Evolutionary conservation across 2,329 filamentous ascomycete species (phyloP).

Genomic region (Pyricularia sp.): DNA sequence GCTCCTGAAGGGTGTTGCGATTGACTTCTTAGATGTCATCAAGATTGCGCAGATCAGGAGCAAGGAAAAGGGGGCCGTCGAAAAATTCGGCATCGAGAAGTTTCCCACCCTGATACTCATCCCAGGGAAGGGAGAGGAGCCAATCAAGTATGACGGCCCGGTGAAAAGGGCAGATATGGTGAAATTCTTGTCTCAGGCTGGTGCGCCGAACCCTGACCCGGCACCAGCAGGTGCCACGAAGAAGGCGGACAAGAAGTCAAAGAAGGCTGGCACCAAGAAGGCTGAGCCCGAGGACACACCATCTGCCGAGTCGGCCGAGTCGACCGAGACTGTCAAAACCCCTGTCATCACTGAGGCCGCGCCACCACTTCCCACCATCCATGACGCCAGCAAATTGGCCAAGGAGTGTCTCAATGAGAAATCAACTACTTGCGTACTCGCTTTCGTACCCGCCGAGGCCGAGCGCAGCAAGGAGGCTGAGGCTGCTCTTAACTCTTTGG

Average conservation of each 20-base stretch:
- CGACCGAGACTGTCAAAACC: constrained; percentile 26
- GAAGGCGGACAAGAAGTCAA: constrained; percentile 30
- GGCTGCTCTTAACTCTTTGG: constrained; percentile 49
- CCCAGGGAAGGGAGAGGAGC: constrained; percentile 54
- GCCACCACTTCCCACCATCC: constrained; percentile 54
- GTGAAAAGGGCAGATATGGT: constrained; percentile 74
- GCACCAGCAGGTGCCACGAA: constrained; percentile 36
- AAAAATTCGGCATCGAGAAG: constrained; percentile 61
- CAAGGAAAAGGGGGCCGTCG: constrained; percentile 61
- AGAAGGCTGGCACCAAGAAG: constrained; percentile 11
- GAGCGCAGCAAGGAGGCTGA: constrained; percentile 30
- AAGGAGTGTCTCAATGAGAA: constrained; percentile 62
- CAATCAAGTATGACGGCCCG: constrained; percentile 65
- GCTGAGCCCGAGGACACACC: constrained; percentile 23
- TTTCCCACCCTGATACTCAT: constrained; percentile 76
- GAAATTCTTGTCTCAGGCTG: constrained; percentile 68
- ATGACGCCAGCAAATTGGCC: constrained; percentile 49
- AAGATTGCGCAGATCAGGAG: constrained; percentile 69
- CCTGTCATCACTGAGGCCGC: constrained; percentile 37
- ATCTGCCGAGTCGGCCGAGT: constrained; percentile 27
- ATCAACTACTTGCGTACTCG: constrained; percentile 72
- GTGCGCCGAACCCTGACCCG: constrained; percentile 66
- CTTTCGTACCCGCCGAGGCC: constrained; percentile 47
- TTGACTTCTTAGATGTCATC: constrained; percentile 77
- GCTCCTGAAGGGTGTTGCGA: constrained; percentile 69